phyloP scores from a whole-genome alignment of 441 rosid genomes.

The Pelargonium cotyledonis region DNA sequence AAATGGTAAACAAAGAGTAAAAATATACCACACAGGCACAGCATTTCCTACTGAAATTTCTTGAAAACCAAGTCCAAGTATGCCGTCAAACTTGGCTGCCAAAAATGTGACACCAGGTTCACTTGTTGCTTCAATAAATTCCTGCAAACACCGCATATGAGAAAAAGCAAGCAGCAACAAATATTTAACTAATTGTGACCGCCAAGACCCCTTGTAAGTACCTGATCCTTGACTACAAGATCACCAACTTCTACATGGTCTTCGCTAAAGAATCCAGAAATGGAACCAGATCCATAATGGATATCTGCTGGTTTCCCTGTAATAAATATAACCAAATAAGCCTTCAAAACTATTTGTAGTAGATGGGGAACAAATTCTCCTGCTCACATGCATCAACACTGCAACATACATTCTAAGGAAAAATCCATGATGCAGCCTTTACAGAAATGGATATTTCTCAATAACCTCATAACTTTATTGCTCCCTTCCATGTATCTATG shows the following conservation, averaged over 20 bases:
- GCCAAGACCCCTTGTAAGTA: slow-evolving; percentile 10
- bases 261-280: slow-evolving; percentile 70
- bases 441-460: not conserved
- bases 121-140: slow-evolving; percentile 59
- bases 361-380: not conserved
- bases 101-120: slow-evolving; percentile 54
- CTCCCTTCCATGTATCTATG: not conserved
- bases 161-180: not conserved
- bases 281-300: slow-evolving; percentile 63
- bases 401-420: not conserved
- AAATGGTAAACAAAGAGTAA: not conserved
- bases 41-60: slow-evolving; percentile 65
- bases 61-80: slow-evolving; percentile 73
- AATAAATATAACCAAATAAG: slow-evolving; percentile 16
- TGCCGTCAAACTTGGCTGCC: slow-evolving; percentile 67
- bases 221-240: slow-evolving; percentile 63
- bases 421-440: not conserved
- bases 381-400: not conserved
- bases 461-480: too few relatives aligned
- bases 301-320: slow-evolving; percentile 53
- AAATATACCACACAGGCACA: slow-evolving; percentile 55
- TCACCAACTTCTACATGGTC: slow-evolving; percentile 64
- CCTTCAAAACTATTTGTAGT: not conserved
- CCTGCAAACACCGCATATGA: slow-evolving; percentile 27
- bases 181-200: not conserved